Base-by-base conservation (phyloP, 2,329 filamentous ascomycete genomes). In the Lecanicillium sp. region DNA sequence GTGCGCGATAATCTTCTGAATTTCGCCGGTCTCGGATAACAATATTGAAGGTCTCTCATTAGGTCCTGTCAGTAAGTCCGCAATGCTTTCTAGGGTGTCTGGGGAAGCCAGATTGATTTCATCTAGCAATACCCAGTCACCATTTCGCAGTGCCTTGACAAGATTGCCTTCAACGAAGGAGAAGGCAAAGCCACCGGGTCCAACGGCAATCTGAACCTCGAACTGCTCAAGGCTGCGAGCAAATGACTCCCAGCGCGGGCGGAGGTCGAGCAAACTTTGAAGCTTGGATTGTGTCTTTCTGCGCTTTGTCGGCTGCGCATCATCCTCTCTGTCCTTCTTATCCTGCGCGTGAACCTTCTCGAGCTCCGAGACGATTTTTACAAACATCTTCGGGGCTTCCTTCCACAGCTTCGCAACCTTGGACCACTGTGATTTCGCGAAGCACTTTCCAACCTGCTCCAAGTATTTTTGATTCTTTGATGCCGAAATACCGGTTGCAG, bases 61-160 rank as follows among this genome's bases (percentile, higher is more conserved):
- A 9, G 80, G 76, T 7, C 87, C 87, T 45, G 85, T 83, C 44
- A 99, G 73, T 8, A 99, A 75, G 66, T 95, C 91, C 4, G 89
- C 86, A 50, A 99, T 87, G 53, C 90, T 90, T 65, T 98, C 93
- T 4, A 99, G 71, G 0, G 93, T 97, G 62, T 98, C 94, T 0
- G 93, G 84, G 0, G 91, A 91, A 5, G 93, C 93, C 52, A 99
- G 70, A 62, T 98, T 99, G 60, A 99, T 95, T 66, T 99, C 93
- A 62, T 99, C 93, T 21, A 97, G 76, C 15, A 99, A 75, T 23
- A 98, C 86, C 93, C 93, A 99, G 64, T 96, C 90, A 7, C 93
- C 93, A 60, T 96, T 95, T 33, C 91, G 79, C 20, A 91, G 83
- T n/a, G 94, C 93, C 67, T 94, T 94, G 49, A 98, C 86, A 53